Evolutionary conservation across 371 early-diverging fungal species (phyloP).

Genomic region (Mortierella sp.): DNA sequence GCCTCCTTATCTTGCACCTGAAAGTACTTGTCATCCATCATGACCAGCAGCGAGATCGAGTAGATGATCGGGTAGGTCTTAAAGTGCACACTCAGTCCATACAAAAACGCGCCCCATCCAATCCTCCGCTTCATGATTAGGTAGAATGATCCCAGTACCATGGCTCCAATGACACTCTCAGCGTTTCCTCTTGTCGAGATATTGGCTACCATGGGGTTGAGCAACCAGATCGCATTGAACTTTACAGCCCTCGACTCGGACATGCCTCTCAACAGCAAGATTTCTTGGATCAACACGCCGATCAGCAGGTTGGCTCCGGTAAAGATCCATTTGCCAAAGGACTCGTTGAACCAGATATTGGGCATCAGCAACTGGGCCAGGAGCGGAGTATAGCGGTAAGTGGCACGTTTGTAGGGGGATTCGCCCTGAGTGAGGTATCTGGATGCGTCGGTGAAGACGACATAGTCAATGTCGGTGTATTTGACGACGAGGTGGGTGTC

Average conservation of each 20-base stretch:
- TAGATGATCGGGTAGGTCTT: conserved; percentile 98
- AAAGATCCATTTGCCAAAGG: conserved; percentile 95
- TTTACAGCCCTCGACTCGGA: conserved; percentile 62
- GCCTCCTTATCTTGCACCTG: background rate
- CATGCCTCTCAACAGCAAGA: conserved; percentile 70
- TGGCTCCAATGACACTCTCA: conserved; percentile 85
- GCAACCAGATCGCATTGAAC: conserved; percentile 80
- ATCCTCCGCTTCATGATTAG: conserved; percentile 69
- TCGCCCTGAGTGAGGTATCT: conserved; percentile 76
- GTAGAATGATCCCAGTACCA: conserved; percentile 85
- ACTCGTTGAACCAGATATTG: conserved; percentile 75
- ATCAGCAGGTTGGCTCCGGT: conserved; percentile 81
- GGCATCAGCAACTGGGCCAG: conserved; percentile 89
- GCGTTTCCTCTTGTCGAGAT: conserved; percentile 97
- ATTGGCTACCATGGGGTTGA: conserved; percentile 96
- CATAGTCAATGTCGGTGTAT: conserved; percentile 98
- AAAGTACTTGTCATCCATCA: conserved; percentile 66
- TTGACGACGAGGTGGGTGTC: conserved; percentile 89
- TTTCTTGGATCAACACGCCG: conserved; percentile 77
- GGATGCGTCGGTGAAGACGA: conserved; percentile 96
- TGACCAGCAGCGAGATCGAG: conserved; percentile 80
- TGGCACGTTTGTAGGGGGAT: conserved; percentile 92
- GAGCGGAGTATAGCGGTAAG: conserved; percentile 97
- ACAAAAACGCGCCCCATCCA: conserved; percentile 75
- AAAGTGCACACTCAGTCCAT: conserved; percentile 96